Evolutionary conservation across 2,329 filamentous ascomycete species (phyloP), one percentile per base, ranked within the genome.

Genomic region (Periconia sp.): DNA sequence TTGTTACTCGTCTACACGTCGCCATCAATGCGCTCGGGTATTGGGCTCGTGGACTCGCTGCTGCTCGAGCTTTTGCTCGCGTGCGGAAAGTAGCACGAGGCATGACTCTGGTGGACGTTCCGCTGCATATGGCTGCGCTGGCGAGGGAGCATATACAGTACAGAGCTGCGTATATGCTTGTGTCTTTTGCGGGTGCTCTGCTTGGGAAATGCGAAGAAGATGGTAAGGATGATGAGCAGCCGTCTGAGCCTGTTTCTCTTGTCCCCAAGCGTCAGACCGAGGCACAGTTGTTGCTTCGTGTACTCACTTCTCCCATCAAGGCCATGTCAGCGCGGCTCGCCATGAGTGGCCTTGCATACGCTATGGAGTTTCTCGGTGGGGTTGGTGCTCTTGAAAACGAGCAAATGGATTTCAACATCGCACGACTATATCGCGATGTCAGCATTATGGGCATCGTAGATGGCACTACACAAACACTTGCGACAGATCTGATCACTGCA

Each of bases 291-390:
- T 58, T 69, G 1, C 33, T 69, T 2, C 53, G 66, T 19, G 58
- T 70, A 2, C 15, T 69, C 2, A 57, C 65, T 7, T 65, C 68
- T 0, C 61, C 62, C 1, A 61, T 67, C 58, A 70, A 67, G 46
- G 57, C 62, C 1, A 56, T 63, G 40, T 52, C 64, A 14, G 68
- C 60, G 17, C 62, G 68, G 1, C 58, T 67, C 7, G 60, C 60
- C 3, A 58, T 81, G 79, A 6, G 83, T 80, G 70, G 82, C 78
- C 58, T 72, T 74, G 9, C 74, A 76, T 7, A 79, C 83, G 41
- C 74, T 75, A 86, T 89, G 82, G 86, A 88, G 63, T 77, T 79
- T 1, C 76, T 89, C 0, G 86, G 86, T 7, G 86, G 86, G 1
- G 81, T 89, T 0, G 86, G 87, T 0, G 89, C 88, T 60, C 78